phyloP scores from a whole-genome alignment of 768 basidiomycete genomes.

The Tricholoma matsutake region DNA sequence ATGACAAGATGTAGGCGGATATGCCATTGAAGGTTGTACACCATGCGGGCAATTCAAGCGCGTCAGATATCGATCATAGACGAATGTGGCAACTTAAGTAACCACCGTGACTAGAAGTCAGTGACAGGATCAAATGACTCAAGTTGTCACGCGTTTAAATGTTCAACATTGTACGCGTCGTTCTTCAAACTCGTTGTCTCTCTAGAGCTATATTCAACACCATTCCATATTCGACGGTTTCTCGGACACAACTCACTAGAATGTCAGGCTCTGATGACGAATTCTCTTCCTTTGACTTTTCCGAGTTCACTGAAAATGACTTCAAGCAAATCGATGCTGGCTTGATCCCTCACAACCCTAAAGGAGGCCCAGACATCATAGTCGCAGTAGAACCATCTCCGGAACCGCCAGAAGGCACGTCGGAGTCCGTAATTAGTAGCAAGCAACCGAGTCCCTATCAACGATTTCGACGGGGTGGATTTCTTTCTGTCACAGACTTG shows the following conservation, averaged over 20 bases:
- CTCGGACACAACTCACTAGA: neutral
- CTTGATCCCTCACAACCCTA: constrained; percentile 15
- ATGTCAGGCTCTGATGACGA: constrained; percentile 31
- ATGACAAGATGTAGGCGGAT: too few species aligned
- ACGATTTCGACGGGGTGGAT: constrained; percentile 41
- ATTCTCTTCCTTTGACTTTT: constrained; percentile 47
- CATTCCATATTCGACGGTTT: too few species aligned
- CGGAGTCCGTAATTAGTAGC: neutral
- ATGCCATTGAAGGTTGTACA: too few species aligned
- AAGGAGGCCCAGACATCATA: constrained; percentile 30
- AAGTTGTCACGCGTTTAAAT: too few species aligned
- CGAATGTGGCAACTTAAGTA: too few species aligned
- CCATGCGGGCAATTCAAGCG: too few species aligned
- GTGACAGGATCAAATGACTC: too few species aligned
- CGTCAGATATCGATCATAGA: too few species aligned
- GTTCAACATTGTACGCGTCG: neutral
- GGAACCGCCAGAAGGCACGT: neutral
- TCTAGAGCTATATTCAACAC: neutral
- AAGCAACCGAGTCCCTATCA: constrained; percentile 34
- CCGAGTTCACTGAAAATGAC: constrained; percentile 58
- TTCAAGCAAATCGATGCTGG: constrained; percentile 47
- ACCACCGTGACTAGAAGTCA: too few species aligned
- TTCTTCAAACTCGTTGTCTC: neutral
- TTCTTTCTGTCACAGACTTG: constrained; percentile 62
- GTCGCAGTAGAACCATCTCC: constrained; percentile 29